Conservation (phyloP, 257 asterid species). For the Solanum appendiculatum region DNA sequence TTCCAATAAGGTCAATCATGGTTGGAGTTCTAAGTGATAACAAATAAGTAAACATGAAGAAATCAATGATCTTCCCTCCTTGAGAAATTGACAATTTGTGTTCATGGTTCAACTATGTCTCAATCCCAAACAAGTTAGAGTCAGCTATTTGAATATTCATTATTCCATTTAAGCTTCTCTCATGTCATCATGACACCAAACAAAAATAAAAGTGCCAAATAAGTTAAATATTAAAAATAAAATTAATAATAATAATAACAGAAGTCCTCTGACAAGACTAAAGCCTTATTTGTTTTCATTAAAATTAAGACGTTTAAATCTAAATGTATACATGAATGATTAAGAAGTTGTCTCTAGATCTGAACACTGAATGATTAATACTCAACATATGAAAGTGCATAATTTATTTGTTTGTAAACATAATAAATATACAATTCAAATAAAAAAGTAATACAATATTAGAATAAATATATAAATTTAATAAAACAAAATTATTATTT, state of each 20-base stretch:
- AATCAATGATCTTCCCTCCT: background rate
- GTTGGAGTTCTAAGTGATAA: background rate
- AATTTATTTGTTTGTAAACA: background rate
- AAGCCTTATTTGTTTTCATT: background rate
- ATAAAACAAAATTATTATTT: no score
- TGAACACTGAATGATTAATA: background rate
- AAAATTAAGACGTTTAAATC: background rate
- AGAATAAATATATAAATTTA: no score
- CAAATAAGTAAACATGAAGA: background rate
- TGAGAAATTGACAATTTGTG: background rate
- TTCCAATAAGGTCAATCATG: background rate
- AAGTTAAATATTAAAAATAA: background rate
- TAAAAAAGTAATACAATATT: no score
- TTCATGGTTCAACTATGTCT: background rate
- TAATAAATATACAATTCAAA: background rate
- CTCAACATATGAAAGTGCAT: background rate
- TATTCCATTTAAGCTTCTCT: background rate
- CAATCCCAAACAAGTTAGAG: background rate
- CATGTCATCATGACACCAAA: background rate
- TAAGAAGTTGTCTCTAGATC: background rate
- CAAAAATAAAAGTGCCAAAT: background rate
- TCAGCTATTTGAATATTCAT: background rate
- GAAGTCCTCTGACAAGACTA: background rate
- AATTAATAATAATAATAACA: background rate
- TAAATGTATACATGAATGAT: background rate